Percentiles rank a stretch among this genome's conserved stretches.
phyloP scores from a whole-genome alignment of 1,284 basidiomycete species.

The Pholiota adiposa region DNA sequence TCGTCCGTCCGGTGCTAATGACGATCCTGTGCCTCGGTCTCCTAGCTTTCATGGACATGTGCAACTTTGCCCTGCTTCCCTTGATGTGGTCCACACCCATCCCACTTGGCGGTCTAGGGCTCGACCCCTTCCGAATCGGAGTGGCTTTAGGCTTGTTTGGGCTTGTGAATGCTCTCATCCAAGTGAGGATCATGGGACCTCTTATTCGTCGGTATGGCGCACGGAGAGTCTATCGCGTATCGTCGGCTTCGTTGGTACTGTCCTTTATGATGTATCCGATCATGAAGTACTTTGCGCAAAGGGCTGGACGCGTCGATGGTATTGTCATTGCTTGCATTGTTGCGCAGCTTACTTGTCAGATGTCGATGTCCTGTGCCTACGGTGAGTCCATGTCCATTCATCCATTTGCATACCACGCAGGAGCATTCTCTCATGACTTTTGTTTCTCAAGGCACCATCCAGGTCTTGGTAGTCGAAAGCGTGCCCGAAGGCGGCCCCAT shows the following conservation, averaged over 20 bases:
- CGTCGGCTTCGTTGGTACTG: constrained; percentile 24
- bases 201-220: constrained; percentile 32
- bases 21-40: constrained; percentile 24
- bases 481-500: constrained; percentile 39
- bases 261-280: constrained; percentile 29
- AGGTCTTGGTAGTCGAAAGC: constrained; percentile 38
- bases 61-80: constrained; percentile 39
- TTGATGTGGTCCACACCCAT: constrained; percentile 43
- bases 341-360: not conserved
- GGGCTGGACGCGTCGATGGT: constrained; percentile 1
- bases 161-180: constrained; percentile 36
- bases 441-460: constrained; percentile 30
- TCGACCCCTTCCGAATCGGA: constrained; percentile 40
- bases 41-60: constrained; percentile 42
- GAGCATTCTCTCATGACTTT: too few species aligned
- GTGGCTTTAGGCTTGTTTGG: constrained; percentile 36
- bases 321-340: constrained; percentile 2
- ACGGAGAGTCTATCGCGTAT: constrained; percentile 22
- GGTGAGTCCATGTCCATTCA: constrained; percentile 29
- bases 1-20: constrained; percentile 19
- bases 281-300: constrained; percentile 31
- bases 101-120: constrained; percentile 39
- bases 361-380: not conserved
- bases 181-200: constrained; percentile 31
- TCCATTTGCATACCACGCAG: not conserved